A percentile compares a stretch with the other conserved stretches of the same genome.
These are phyloP conservation scores for Fusarium setosum DNA, from an alignment of 2,329 filamentous ascomycete genomes.

Conservation along the genomic window DNA sequence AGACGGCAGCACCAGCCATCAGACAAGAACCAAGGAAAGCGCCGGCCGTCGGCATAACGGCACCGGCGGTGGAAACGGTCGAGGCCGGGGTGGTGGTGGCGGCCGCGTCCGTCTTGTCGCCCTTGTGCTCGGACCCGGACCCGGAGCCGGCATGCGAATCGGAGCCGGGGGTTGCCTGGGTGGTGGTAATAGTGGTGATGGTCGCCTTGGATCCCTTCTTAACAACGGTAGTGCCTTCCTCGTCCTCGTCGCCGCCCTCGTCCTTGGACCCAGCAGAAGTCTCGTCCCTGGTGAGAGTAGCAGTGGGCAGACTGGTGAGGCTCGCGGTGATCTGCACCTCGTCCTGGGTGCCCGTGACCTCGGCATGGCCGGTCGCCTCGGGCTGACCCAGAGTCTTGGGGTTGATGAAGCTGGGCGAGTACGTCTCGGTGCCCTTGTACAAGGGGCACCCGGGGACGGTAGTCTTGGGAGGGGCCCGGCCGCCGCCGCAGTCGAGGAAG, in stretches of 20 bases:
- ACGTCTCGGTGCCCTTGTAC: constrained; percentile 67
- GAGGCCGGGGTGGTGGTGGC: constrained; percentile 29
- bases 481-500: constrained; percentile 74
- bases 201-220: background rate
- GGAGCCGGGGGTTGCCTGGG: constrained; percentile 21
- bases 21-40: constrained; percentile 39
- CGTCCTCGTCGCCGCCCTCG: constrained; percentile 4
- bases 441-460: constrained; percentile 68
- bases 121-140: constrained; percentile 23
- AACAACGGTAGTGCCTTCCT: constrained; percentile 1
- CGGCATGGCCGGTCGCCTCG: background rate
- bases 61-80: constrained; percentile 36
- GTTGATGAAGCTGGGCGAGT: constrained; percentile 62
- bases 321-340: no score
- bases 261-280: constrained; percentile 5
- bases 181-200: constrained; percentile 21
- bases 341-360: constrained; percentile 7
- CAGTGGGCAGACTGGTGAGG: constrained; percentile 13
- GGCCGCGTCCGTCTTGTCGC: constrained; percentile 21
- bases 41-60: constrained; percentile 39
- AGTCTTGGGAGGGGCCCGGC: constrained; percentile 72
- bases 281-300: constrained; percentile 27
- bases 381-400: constrained; percentile 41
- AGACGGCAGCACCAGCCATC: constrained; percentile 45
- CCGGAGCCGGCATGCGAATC: constrained; percentile 21